Evolutionary conservation across 805 yeast genomes (phyloP).

Genomic region (Saturnispora sanitii): DNA sequence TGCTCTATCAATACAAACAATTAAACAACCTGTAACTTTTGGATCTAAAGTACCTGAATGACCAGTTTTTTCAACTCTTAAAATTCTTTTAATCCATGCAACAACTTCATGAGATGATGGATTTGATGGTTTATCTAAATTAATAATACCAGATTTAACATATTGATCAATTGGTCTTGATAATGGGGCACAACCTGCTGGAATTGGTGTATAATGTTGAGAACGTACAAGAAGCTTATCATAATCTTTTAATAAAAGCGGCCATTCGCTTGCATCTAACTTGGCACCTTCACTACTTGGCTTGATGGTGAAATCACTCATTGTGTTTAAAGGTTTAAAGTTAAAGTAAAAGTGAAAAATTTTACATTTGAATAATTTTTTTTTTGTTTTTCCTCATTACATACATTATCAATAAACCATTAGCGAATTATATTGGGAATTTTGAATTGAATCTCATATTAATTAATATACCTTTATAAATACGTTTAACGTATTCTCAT

Average conservation of each 20-base stretch:
- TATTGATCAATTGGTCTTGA: conserved; percentile 89
- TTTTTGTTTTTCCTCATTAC: too few species aligned
- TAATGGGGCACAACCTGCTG: conserved; percentile 88
- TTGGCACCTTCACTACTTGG: conserved; percentile 76
- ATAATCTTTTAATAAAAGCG: conserved; percentile 83
- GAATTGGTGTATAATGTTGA: conserved; percentile 96
- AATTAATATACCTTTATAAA: too few species aligned
- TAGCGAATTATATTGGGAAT: too few species aligned
- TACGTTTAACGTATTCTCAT: too few species aligned
- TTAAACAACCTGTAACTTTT: conserved; percentile 91
- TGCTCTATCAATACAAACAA: conserved; percentile 96
- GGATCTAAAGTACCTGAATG: conserved; percentile 99
- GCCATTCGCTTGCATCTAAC: conserved; percentile 91
- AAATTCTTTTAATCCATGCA: conserved; percentile 96
- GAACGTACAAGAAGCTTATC: conserved; percentile 91
- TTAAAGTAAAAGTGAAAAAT: conserved; percentile 2
- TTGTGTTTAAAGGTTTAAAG: conserved; percentile 7
- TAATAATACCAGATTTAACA: conserved; percentile 90
- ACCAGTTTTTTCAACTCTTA: conserved; percentile 95
- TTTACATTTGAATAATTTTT: too few species aligned
- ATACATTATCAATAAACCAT: too few species aligned
- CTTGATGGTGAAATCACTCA: conserved; percentile 58
- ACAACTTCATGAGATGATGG: conserved; percentile 99
- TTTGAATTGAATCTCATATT: too few species aligned
- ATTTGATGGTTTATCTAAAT: conserved; percentile 95